A percentile compares a stretch with the other conserved stretches of the same genome.
Conservation (phyloP, 371 early-diverging fungal genomes). For the Mortierella polycephala region DNA sequence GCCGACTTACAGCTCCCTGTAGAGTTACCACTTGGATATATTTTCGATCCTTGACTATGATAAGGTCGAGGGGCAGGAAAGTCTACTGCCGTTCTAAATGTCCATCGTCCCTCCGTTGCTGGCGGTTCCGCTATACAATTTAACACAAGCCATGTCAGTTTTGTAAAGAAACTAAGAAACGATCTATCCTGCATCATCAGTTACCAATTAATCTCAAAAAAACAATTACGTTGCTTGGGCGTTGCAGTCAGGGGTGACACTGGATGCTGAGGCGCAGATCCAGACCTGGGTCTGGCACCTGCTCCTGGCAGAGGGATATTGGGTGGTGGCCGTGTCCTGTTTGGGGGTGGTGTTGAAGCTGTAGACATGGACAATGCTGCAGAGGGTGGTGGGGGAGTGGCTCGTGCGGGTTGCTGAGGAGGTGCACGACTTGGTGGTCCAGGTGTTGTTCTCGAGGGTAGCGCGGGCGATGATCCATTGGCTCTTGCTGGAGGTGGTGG, state of each 20-base stretch:
- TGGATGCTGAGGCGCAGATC: constrained; percentile 34
- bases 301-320: constrained; percentile 24
- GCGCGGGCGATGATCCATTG: constrained; percentile 55
- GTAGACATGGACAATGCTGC: constrained; percentile 15
- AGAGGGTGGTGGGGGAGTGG: constrained; percentile 31
- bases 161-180: not conserved
- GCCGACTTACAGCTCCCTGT: constrained; percentile 37
- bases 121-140: constrained; percentile 33
- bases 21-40: constrained; percentile 44
- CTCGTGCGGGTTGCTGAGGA: constrained; percentile 39
- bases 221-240: constrained; percentile 16
- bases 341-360: constrained; percentile 19
- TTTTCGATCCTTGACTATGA: constrained; percentile 11
- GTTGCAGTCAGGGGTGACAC: constrained; percentile 13
- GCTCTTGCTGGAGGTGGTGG: constrained; percentile 41
- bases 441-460: constrained; percentile 52
- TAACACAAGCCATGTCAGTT: not conserved
- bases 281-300: constrained; percentile 35
- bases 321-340: constrained; percentile 25
- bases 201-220: not conserved
- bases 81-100: constrained; percentile 30
- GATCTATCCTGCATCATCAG: not conserved
- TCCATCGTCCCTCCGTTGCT: constrained; percentile 49
- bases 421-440: constrained; percentile 37
- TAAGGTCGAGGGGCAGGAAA: constrained; percentile 42